Percentiles rank a stretch among this genome's conserved stretches.
These are phyloP conservation scores for Candida caryicola DNA, from an alignment of 805 yeast genomes.

Conservation along the genomic window DNA sequence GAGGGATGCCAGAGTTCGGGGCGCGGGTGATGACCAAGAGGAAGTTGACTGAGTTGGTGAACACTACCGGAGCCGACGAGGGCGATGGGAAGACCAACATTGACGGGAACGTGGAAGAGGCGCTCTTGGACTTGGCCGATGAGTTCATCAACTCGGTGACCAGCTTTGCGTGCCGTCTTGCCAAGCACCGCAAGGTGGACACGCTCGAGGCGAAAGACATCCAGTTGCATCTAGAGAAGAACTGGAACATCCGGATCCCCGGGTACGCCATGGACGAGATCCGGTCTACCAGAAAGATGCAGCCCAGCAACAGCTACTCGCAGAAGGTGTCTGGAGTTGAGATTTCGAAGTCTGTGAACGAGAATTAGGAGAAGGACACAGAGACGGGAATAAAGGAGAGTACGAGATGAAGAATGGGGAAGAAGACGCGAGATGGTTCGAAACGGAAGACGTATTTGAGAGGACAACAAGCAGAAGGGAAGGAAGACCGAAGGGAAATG, in stretches of 20 bases:
- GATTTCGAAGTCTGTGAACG: conserved; percentile 59
- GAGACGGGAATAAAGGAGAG: not conserved
- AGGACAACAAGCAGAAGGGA: too few relatives aligned
- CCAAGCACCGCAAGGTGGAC: conserved; percentile 90
- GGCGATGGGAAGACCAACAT: conserved; percentile 88
- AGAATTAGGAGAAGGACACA: conserved; percentile 23
- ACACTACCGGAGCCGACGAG: conserved; percentile 76
- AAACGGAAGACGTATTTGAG: not conserved
- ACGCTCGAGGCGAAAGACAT: conserved; percentile 84
- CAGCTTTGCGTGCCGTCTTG: conserved; percentile 88
- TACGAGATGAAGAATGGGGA: not conserved
- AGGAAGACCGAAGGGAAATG: not conserved
- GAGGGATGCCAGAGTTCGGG: conserved; percentile 50
- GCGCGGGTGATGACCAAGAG: conserved; percentile 85
- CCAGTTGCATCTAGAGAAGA: conserved; percentile 85
- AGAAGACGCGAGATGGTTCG: not conserved
- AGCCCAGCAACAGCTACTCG: conserved; percentile 58
- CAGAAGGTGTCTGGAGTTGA: conserved; percentile 70
- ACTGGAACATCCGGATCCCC: conserved; percentile 94
- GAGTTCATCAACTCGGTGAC: conserved; percentile 92
- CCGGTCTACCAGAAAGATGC: conserved; percentile 70
- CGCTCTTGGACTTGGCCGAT: conserved; percentile 88
- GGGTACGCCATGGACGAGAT: conserved; percentile 92
- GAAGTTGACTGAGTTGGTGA: conserved; percentile 82
- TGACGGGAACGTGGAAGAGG: conserved; percentile 94